phyloP scores from a whole-genome alignment of 768 basidiomycete genomes.

The Phallus indusiatus region DNA sequence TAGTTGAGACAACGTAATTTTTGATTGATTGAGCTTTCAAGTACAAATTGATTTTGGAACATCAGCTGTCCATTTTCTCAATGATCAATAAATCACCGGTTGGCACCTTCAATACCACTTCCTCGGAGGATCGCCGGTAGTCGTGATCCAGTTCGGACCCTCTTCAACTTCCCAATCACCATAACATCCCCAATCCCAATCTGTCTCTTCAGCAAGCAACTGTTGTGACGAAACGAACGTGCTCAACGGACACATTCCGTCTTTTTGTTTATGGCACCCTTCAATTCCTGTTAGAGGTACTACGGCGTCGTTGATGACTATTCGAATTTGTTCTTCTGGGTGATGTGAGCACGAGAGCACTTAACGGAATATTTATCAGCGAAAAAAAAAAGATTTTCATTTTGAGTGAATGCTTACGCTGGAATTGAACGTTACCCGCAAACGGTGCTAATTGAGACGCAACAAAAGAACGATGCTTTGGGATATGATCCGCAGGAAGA shows the following conservation, averaged over 20 bases:
- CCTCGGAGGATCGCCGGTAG: constrained; percentile 52
- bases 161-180: constrained; percentile 67
- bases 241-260: constrained; percentile 27
- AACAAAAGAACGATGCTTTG: constrained; percentile 15
- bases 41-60: too few species aligned
- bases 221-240: constrained; percentile 22
- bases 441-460: constrained; percentile 28
- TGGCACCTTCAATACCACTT: background rate
- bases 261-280: constrained; percentile 22
- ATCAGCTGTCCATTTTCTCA: too few species aligned
- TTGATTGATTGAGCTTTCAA: too few species aligned
- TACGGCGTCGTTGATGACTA: constrained; percentile 29
- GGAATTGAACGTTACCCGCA: constrained; percentile 50
- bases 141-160: constrained; percentile 63
- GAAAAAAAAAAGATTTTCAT: background rate
- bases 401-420: constrained; percentile 39
- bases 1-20: too few species aligned
- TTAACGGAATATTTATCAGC: constrained; percentile 2
- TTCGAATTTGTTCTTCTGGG: constrained; percentile 19
- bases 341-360: constrained; percentile 24
- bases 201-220: constrained; percentile 21
- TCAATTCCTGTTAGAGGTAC: constrained; percentile 22
- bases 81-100: too few species aligned
- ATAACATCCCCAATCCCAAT: constrained; percentile 26
- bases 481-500: constrained; percentile 19